phyloP scores from a whole-genome alignment of 2,329 filamentous ascomycete genomes.

The Clonostachys sp. region DNA sequence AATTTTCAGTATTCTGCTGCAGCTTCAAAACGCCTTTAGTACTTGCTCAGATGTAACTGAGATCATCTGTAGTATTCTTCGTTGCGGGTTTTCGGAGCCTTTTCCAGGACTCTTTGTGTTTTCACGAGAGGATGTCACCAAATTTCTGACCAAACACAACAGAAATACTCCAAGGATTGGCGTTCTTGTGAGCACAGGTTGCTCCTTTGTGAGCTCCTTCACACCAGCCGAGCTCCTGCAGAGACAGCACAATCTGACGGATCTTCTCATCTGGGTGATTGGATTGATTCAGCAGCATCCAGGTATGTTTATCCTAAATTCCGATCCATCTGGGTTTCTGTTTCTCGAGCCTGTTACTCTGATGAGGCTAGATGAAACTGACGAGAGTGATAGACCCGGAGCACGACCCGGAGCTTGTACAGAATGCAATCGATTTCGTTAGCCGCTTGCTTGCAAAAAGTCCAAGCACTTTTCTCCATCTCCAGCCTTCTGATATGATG shows the following conservation, averaged over 20 bases:
- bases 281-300: constrained; percentile 58
- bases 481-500: constrained; percentile 50
- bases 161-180: constrained; percentile 63
- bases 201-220: constrained; percentile 62
- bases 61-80: constrained; percentile 65
- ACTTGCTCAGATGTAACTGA: constrained; percentile 65
- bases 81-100: constrained; percentile 70
- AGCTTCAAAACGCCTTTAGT: constrained; percentile 47
- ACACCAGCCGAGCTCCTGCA: constrained; percentile 32
- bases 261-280: constrained; percentile 58
- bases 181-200: constrained; percentile 65
- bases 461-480: constrained; percentile 53
- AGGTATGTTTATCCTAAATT: constrained; percentile 33
- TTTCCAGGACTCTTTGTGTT: constrained; percentile 76
- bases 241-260: constrained; percentile 41
- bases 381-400: constrained; percentile 45
- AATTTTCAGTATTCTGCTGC: constrained; percentile 40
- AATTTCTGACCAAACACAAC: constrained; percentile 57
- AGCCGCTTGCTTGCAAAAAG: constrained; percentile 59
- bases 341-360: neutral
- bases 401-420: constrained; percentile 67
- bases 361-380: no score
- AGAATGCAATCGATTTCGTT: constrained; percentile 70
- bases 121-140: constrained; percentile 58
- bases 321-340: neutral